These are phyloP conservation scores for Pyrus bretschneideri DNA, from an alignment of 306 rosid species.

Conservation along the genomic window DNA sequence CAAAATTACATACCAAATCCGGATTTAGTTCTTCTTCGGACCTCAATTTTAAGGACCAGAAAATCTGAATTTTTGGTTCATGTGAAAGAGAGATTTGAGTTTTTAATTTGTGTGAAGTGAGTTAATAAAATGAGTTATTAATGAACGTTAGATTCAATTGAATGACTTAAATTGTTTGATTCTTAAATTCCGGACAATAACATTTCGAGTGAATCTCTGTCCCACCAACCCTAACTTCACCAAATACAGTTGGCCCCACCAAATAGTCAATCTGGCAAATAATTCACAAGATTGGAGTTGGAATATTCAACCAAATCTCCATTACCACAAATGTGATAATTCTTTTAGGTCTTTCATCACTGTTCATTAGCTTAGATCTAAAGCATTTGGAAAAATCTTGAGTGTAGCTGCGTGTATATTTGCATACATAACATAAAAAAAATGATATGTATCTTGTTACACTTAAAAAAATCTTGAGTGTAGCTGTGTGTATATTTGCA, in stretches of 20 bases:
- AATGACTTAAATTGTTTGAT: too few species aligned
- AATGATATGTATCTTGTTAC: too few species aligned
- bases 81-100: too few species aligned
- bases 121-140: too few species aligned
- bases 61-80: too few species aligned
- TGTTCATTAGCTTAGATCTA: not conserved
- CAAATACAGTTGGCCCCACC: not conserved
- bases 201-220: too few species aligned
- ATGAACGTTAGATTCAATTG: too few species aligned
- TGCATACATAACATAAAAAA: too few species aligned
- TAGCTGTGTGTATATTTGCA: not conserved
- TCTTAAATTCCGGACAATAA: too few species aligned
- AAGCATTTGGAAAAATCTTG: not conserved
- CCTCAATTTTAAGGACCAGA: too few species aligned
- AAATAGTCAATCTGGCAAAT: not conserved
- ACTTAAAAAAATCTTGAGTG: too few species aligned
- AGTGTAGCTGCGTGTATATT: not conserved
- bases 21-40: too few species aligned
- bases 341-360: not conserved
- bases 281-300: not conserved
- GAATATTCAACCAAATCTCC: not conserved
- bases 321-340: not conserved
- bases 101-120: rapidly evolving
- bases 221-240: not conserved
- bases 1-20: not conserved